These are phyloP conservation scores for Mortierella antarctica DNA, from an alignment of 192 early-diverging fungal species.

Conservation along the genomic window DNA sequence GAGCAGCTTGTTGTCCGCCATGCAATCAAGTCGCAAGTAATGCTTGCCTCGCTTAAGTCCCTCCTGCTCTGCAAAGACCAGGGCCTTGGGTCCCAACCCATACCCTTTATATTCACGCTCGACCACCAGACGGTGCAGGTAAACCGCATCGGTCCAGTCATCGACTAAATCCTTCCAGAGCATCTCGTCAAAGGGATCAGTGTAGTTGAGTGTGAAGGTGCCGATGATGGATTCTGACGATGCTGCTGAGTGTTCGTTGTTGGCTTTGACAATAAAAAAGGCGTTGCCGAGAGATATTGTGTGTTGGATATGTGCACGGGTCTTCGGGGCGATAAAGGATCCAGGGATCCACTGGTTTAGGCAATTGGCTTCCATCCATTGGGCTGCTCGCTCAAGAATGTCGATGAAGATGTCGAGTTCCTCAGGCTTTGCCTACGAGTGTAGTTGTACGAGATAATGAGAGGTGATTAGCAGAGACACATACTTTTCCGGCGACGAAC, in stretches of 20 bases:
- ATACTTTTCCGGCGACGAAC: background rate
- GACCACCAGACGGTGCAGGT: constrained; percentile 46
- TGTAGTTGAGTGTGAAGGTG: constrained; percentile 48
- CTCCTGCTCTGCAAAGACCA: constrained; percentile 40
- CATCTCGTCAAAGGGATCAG: constrained; percentile 50
- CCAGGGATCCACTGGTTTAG: constrained; percentile 51
- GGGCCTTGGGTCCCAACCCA: constrained; percentile 38
- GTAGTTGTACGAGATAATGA: background rate
- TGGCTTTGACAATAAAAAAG: constrained; percentile 35
- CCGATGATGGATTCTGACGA: constrained; percentile 32
- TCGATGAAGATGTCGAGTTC: constrained; percentile 52
- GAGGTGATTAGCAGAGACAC: background rate
- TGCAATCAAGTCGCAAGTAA: constrained; percentile 41
- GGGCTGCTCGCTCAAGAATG: constrained; percentile 43
- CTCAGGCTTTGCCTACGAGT: constrained; percentile 15
- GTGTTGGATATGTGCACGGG: constrained; percentile 45
- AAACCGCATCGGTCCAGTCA: constrained; percentile 48
- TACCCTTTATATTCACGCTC: constrained; percentile 49
- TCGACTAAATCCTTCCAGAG: constrained; percentile 49
- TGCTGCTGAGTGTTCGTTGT: background rate
- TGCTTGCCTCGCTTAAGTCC: constrained; percentile 44
- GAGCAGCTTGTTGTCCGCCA: constrained; percentile 51
- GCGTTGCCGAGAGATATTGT: constrained; percentile 45
- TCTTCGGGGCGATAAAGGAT: constrained; percentile 45
- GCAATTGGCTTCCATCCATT: constrained; percentile 47